Evolutionary conservation across 2,329 filamentous ascomycete species (phyloP).

Genomic region (Trichoderma lentiforme): DNA sequence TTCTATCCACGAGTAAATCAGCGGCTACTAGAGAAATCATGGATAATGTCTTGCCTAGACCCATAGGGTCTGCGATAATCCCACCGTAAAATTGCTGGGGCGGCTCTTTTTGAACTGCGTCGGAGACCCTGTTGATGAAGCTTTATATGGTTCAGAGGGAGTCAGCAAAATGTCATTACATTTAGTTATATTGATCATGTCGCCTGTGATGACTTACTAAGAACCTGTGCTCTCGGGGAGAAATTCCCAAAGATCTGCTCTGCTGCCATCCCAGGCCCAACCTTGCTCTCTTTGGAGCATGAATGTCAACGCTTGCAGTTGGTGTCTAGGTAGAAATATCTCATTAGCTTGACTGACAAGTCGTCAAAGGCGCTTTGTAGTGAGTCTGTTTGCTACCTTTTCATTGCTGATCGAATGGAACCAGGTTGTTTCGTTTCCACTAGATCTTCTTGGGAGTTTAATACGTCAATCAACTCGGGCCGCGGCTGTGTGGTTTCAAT

Average conservation of each 20-base stretch:
- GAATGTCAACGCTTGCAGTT: constrained; percentile 43
- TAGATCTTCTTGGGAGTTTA: constrained; percentile 1
- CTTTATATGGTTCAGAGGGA: constrained; percentile 17
- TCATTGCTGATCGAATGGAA: not conserved
- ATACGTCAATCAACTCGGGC: not conserved
- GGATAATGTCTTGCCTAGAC: constrained; percentile 43
- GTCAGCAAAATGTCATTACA: not conserved
- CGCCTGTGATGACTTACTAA: not conserved
- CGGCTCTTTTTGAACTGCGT: constrained; percentile 26
- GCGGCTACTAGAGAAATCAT: constrained; percentile 41
- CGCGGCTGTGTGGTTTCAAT: not conserved
- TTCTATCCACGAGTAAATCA: constrained; percentile 3
- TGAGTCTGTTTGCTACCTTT: not conserved
- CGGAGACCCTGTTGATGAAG: constrained; percentile 36
- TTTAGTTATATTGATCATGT: not conserved
- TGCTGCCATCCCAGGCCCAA: constrained; percentile 30
- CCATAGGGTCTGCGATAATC: constrained; percentile 47
- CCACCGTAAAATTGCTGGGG: constrained; percentile 40
- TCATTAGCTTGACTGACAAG: not conserved
- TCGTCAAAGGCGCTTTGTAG: fast-evolving
- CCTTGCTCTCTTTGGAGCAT: constrained; percentile 39
- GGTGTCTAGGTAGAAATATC: constrained; percentile 32
- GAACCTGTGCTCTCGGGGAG: constrained; percentile 22
- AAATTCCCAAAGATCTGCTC: constrained; percentile 35
- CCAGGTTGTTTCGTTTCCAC: not conserved